These are phyloP conservation scores for Solanum medicagineum DNA, from an alignment of 257 asterid genomes.

Conservation along the genomic window DNA sequence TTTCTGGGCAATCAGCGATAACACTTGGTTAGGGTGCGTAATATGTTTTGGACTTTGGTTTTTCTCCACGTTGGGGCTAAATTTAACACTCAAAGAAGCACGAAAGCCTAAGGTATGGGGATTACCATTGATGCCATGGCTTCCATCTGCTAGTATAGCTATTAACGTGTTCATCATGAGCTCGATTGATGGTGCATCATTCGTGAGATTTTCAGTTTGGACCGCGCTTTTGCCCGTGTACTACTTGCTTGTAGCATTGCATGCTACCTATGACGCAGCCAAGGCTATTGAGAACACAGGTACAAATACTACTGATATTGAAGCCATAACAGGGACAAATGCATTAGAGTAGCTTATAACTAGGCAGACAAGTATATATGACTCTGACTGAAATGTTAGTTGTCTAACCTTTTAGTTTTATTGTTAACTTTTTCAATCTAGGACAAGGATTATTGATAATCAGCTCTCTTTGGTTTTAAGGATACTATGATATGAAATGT, in stretches of 20 bases:
- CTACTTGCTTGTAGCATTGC: constrained; percentile 19
- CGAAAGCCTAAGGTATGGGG: constrained; percentile 22
- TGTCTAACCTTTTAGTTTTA: neutral
- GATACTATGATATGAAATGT: no score
- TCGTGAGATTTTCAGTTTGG: constrained; percentile 18
- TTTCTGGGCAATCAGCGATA: constrained; percentile 8
- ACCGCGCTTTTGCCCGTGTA: constrained; percentile 18
- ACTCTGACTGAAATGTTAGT: neutral
- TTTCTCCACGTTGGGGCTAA: constrained; percentile 12
- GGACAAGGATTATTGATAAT: neutral
- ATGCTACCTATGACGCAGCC: constrained; percentile 25
- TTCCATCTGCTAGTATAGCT: constrained; percentile 26
- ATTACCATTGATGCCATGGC: constrained; percentile 25
- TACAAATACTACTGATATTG: neutral
- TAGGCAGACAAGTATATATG: neutral
- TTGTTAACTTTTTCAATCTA: neutral
- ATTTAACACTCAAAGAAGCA: constrained; percentile 11
- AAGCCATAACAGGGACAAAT: neutral
- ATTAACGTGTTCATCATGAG: constrained; percentile 23
- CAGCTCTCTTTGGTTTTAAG: neutral
- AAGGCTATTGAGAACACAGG: neutral
- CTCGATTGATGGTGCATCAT: constrained; percentile 19
- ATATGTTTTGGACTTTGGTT: constrained; percentile 13
- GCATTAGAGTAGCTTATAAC: neutral
- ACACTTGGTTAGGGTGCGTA: constrained; percentile 20